Base-by-base conservation (phyloP, 805 yeast species). In the Sugiyamaella americana region DNA sequence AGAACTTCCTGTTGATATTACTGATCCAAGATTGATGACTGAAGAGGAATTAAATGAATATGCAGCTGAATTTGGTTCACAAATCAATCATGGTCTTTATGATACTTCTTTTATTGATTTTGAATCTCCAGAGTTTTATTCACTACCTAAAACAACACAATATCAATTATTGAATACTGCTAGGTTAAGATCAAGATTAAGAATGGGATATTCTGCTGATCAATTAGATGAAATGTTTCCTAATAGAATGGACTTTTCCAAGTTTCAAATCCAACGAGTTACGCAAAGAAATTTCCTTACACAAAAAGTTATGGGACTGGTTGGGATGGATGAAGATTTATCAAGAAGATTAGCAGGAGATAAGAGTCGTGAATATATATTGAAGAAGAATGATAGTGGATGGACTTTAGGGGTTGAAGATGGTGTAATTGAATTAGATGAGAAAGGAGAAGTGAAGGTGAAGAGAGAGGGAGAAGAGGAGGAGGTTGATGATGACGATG, bases 151-250 rank as follows among this genome's bases (percentile, higher is more conserved):
- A 42, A 77, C 88, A 0, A 81, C 95, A 0, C 96, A 88, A 60
- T 93, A 93, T 60, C 87, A 88, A 76, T 78, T 87, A 2, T 67
- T 93, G 10, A 86, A 93, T 6, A 87, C 86, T 49, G 73, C 95
- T 13, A 65, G 99, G 47, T 67, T 88, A 21, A 75, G 87, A 51
- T 89, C 97, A 0, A 69, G 99, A 48, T 73, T 93, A 61, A 79
- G 99, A 67, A 82, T 93, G 95, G 99, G 99, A 1, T 89, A 85
- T 59, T 73, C 91, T 0, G 86, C 88, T 48, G 88, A 85, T n/a
- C 97, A 93, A 58, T 69, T 93, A 30, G 85, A 86, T 53, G 68
- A 76, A 3, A 67, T 87, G 46, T 93, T 91, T 57, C 95, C 96
- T 0, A 73, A 85, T 57, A 79, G 89, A 44, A 74, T 86, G 78